These are phyloP conservation scores for Crithidia sp. DNA, from an alignment of 208 protist species.

Conservation along the genomic window DNA sequence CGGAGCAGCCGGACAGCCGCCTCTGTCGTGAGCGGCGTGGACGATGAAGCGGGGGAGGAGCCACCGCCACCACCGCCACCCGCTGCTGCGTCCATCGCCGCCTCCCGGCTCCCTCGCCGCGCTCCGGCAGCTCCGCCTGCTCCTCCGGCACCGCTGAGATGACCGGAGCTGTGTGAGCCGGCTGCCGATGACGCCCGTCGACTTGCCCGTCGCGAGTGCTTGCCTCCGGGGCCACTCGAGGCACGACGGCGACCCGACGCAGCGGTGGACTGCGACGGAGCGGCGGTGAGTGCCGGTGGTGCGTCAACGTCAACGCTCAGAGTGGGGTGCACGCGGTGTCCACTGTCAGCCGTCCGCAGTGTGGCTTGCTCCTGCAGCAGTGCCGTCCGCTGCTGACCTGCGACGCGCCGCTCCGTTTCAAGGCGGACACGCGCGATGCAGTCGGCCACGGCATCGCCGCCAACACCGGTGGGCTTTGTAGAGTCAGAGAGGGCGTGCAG, in stretches of 20 bases:
- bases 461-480: conserved; percentile 10
- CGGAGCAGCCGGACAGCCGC: conserved; percentile 29
- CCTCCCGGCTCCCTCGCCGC: background rate
- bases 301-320: background rate
- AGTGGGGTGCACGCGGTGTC: background rate
- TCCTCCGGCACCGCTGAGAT: background rate
- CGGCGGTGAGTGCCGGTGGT: background rate
- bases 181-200: background rate
- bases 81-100: background rate
- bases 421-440: conserved; percentile 24
- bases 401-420: conserved; percentile 32
- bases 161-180: background rate
- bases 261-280: background rate
- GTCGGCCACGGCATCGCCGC: conserved; percentile 23
- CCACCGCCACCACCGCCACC: too few species aligned
- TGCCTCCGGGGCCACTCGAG: background rate
- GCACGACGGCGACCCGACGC: background rate
- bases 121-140: background rate
- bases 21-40: background rate
- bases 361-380: conserved; percentile 18
- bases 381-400: conserved; percentile 14
- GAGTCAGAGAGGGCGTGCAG: conserved; percentile 20
- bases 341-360: background rate
- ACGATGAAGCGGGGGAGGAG: background rate
- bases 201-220: background rate